Base-by-base conservation (phyloP, 192 early-diverging fungal species). In the Powellomyces hirtus region DNA sequence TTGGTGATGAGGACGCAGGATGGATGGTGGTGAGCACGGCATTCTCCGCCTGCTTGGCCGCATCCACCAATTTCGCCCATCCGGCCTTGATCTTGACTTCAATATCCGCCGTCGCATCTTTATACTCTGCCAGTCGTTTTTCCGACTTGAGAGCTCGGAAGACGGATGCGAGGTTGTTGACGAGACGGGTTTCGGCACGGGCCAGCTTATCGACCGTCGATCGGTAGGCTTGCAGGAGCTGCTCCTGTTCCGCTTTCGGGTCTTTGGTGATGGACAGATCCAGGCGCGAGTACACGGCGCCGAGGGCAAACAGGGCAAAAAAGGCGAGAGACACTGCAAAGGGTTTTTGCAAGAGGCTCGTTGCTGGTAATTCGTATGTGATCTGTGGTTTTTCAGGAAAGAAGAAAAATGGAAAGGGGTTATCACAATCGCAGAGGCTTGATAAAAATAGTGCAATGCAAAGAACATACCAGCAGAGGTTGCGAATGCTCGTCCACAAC, bases 401-500 rank as follows among this genome's bases (percentile, higher is more conserved):
- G n/a, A n/a, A n/a, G n/a, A n/a, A n/a, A n/a, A n/a, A n/a, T n/a
- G n/a, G n/a, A n/a, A n/a, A n/a, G n/a, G n/a, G n/a, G n/a, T 16
- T 36, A 14, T 59, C 1, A 2, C 34, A 1, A 62, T 1, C 60
- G n/a, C 14, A 70, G 33, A 51, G 14, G 13, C n/a, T n/a, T n/a
- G n/a, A n/a, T n/a, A n/a, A 31, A 5, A 29, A 58, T 38, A 57
- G 13, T 10, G 24, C 14, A 27, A 74, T n/a, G n/a, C n/a, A n/a
- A n/a, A n/a, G n/a, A n/a, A n/a, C 56, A 13, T 14, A 52, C 46
- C 22, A 31, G 14, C 31, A 70, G 38, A 18, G 64, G 59, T 16
- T 63, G 68, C 4, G 65, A 72, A 34, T 90, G 79, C 52, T 91
- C 91, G 56, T 90, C 84, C 33, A 94, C 85, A 10, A 97, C 73